Evolutionary conservation across 352 stramenopile genomes (phyloP), one percentile per base, ranked within the genome.

Genomic region (Pythium dissimile): DNA sequence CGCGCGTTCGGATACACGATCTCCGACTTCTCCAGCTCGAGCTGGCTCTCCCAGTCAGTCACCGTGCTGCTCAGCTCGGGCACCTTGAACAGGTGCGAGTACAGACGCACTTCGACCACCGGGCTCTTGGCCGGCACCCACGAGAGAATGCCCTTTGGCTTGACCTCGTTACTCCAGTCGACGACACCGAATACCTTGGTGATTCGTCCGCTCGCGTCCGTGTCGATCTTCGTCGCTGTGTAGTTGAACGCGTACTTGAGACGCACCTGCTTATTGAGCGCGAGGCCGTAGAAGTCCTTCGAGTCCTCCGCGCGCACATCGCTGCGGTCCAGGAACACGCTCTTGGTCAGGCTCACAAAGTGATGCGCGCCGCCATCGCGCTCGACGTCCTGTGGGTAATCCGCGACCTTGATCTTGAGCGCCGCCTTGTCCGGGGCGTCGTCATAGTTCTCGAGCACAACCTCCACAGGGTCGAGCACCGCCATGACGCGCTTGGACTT

Each of bases 51-150:
- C 84, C 84, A 94, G 69, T 94, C 75, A 26, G 69, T 72, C 0
- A 86, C 79, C 0, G 55, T 47, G 31, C 77, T 72, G 34, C 59
- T 74, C 11, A 94, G 69, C 61, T 92, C 84, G 1, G 94, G 88
- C 30, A 98, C 92, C 49, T 87, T 95, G 68, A 99, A 99, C 37
- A 99, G 80, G 67, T 98, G 86, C 62, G 92, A 95, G 79, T 99
- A 99, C 42, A 99, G 74, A 51, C 97, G 93, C 31, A 98, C 84
- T 64, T 99, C 96, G 31, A 91, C 66, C 35, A 69, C 66, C 1
- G 72, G 71, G 26, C 91, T 90, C 39, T 72, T 86, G 12, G 71
- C 75, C 20, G 95, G 92, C 47, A 99, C 94, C 97, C 97, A 99
- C 28, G 95, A 97, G 46, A 99, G 85, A 57, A 96, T 97, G 5